A percentile compares a stretch with the other conserved stretches of the same genome.
Evolutionary conservation across 1,284 basidiomycete species (phyloP).

Genomic region (Puccinia hordei): DNA sequence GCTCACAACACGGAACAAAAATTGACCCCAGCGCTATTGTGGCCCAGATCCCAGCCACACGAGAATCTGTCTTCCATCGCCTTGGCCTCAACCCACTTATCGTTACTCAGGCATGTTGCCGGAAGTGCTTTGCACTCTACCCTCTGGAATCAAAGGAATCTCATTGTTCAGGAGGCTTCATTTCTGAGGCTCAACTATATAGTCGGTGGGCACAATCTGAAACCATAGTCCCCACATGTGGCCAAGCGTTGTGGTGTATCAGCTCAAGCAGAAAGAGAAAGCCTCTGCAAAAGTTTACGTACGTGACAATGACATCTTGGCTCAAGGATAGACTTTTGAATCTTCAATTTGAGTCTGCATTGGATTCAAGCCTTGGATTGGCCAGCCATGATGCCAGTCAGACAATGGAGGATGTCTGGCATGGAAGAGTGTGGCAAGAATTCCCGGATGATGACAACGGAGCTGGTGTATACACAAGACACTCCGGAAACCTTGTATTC

Average conservation of each 20-base stretch:
- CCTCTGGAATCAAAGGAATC: background rate
- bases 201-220: background rate
- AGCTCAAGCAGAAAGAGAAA: background rate
- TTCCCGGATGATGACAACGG: background rate
- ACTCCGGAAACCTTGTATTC: constrained; percentile 4
- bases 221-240: background rate
- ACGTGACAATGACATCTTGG: background rate
- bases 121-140: constrained; percentile 22
- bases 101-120: background rate
- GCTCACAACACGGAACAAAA: background rate
- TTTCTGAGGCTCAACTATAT: background rate
- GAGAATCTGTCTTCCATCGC: background rate
- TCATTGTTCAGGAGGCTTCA: background rate
- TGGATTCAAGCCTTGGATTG: background rate
- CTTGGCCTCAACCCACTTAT: background rate
- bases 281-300: background rate
- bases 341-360: background rate
- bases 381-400: background rate
- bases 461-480: background rate
- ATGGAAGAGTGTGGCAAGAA: constrained; percentile 23
- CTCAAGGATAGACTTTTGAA: background rate
- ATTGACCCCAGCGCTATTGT: background rate
- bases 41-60: background rate
- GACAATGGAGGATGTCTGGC: constrained; percentile 3
- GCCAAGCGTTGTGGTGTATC: background rate